These are phyloP conservation scores for Diplotaxis tenuifolia DNA, from an alignment of 345 rosid genomes.

Conservation along the genomic window DNA sequence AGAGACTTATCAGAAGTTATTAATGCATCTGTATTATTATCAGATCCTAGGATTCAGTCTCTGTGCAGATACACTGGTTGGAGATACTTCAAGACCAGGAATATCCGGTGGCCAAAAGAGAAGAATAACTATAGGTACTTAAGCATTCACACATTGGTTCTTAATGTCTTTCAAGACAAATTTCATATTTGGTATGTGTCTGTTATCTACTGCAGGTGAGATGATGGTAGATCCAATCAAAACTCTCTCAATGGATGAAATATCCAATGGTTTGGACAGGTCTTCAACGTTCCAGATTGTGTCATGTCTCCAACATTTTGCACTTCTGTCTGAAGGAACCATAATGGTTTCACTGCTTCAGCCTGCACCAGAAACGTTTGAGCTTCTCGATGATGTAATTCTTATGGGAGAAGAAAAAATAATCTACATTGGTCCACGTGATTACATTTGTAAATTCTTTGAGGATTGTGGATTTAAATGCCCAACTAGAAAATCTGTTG, in stretches of 20 bases:
- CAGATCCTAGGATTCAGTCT: too few relatives aligned
- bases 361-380: too few relatives aligned
- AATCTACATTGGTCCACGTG: too few relatives aligned
- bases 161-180: neutral
- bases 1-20: too few relatives aligned
- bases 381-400: constrained; percentile 67
- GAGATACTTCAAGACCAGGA: too few relatives aligned
- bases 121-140: constrained; percentile 44
- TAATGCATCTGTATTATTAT: too few relatives aligned
- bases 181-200: constrained; percentile 32
- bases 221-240: constrained; percentile 79
- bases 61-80: too few relatives aligned
- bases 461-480: too few relatives aligned
- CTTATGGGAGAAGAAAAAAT: constrained; percentile 77
- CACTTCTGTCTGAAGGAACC: too few relatives aligned
- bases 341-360: too few relatives aligned
- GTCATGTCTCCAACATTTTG: constrained; percentile 62
- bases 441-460: too few relatives aligned
- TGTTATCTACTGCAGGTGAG: constrained; percentile 49
- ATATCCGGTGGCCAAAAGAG: constrained; percentile 53
- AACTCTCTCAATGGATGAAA: constrained; percentile 63
- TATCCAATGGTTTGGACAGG: constrained; percentile 80
- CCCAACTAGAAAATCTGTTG: too few relatives aligned
- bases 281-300: constrained; percentile 80
- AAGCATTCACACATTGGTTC: neutral